Base-by-base conservation (phyloP, 164 flowering plant genomes). In the Brasenia schreberi region DNA sequence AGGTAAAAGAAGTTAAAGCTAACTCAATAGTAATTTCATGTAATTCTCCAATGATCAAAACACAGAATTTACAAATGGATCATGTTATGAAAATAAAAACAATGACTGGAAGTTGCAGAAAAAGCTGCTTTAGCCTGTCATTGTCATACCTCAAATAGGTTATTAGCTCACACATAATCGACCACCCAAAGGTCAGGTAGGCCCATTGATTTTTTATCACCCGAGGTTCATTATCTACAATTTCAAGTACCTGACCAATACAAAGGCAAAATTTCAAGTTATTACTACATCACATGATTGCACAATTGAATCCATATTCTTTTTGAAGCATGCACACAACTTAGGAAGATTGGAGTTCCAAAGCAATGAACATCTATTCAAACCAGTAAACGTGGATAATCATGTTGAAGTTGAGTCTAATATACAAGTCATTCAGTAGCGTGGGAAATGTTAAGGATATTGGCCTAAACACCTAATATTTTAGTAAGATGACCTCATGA, bases 171-270 rank as follows among this genome's bases (percentile, higher is more conserved):
- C 56, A 49, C 56, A 49, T 9, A 49, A 14, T 49, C 56, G 10
- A 49, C 56, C 56, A 49, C 0, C 12, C 16, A 14, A 16, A 49
- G 56, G 16, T 49, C 56, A 6, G 56, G 16, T 49, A 14, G 56
- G 10, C 56, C 56, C 56, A 49, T 49, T 16, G 77, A 66, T 61
- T 67, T 70, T 78, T 80, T 68, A 87, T 75, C 1, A 78, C 85
- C 74, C 88, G 84, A 60, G 84, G 84, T 77, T 71, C 66, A 61
- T 84, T 71, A 66, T 70, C 88, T 68, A 64, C 69, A 66, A 89
- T 89, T 77, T 87, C 96, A 11, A 89, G 78, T 71, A 87, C 96
- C 93, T 89, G 80, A 56, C 18, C 63, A 39, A 4, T 59, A 33
- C 4, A 49, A 49, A 9, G 16, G 12, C 56, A 49, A 9, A 49